A percentile compares a stretch with the other conserved stretches of the same genome.
Evolutionary conservation across 805 yeast genomes (phyloP).

Genomic region (Wickerhamomyces kurtzmanii): DNA sequence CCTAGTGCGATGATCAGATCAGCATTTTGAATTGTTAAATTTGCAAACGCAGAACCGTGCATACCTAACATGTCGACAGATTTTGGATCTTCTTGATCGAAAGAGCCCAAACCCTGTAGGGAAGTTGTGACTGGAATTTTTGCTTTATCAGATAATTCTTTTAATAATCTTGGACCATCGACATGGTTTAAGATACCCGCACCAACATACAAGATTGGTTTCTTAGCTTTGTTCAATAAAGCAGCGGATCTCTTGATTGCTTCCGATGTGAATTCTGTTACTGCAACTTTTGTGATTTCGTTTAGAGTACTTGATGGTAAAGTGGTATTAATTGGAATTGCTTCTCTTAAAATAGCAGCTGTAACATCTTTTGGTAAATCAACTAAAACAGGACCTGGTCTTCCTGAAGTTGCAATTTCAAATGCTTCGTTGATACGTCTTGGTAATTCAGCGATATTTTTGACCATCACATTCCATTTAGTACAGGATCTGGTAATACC

Average conservation of each 20-base stretch:
- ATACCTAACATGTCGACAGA: slow-evolving; percentile 95
- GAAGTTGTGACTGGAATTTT: slow-evolving; percentile 95
- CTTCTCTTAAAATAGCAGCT: slow-evolving; percentile 75
- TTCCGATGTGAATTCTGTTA: slow-evolving; percentile 64
- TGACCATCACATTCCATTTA: slow-evolving; percentile 99
- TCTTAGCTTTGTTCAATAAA: slow-evolving; percentile 72
- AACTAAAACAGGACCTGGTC: slow-evolving; percentile 98
- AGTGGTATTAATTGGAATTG: slow-evolving; percentile 75
- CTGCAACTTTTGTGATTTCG: slow-evolving; percentile 58
- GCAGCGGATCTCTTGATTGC: slow-evolving; percentile 71
- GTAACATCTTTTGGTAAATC: slow-evolving; percentile 98
- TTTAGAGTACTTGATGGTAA: slow-evolving; percentile 63
- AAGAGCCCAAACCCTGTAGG: slow-evolving; percentile 88
- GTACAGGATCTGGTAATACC: slow-evolving; percentile 97
- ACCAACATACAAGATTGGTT: slow-evolving; percentile 87
- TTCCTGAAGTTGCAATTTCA: slow-evolving; percentile 90
- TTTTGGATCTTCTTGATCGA: slow-evolving; percentile 84
- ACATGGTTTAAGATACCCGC: slow-evolving; percentile 76
- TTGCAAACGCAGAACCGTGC: slow-evolving; percentile 97
- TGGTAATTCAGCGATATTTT: slow-evolving; percentile 88
- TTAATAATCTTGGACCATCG: slow-evolving; percentile 71
- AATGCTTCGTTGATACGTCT: slow-evolving; percentile 95
- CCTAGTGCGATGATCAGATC: slow-evolving; percentile 92
- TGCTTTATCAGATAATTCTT: slow-evolving; percentile 84
- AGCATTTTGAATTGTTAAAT: slow-evolving; percentile 87